Percentiles rank a stretch among this genome's conserved stretches.
These are phyloP conservation scores for Chrysanthemum seticuspe DNA, from an alignment of 129 eudicot species.

Conservation along the genomic window DNA sequence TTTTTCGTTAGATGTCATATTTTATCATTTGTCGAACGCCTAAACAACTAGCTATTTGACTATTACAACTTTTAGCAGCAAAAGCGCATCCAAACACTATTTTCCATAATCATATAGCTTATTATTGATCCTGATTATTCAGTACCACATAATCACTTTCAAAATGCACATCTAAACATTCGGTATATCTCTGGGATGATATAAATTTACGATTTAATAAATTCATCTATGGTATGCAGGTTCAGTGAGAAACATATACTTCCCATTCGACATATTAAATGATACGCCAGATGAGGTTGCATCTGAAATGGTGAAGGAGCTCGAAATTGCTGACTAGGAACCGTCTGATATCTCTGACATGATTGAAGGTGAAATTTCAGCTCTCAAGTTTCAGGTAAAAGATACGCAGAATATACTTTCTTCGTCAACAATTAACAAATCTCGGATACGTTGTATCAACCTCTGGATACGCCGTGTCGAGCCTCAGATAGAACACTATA, in stretches of 20 bases:
- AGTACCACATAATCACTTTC: neutral
- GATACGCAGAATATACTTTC: too few relatives aligned
- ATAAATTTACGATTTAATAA: neutral
- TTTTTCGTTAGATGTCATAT: too few relatives aligned
- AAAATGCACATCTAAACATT: neutral
- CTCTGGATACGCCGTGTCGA: too few relatives aligned
- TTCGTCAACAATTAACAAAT: too few relatives aligned
- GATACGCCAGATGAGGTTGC: conserved; percentile 82
- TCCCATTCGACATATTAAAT: conserved; percentile 62
- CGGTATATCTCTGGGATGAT: neutral
- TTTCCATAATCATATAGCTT: too few relatives aligned
- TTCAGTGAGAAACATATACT: conserved; percentile 65
- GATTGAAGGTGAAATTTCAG: conserved; percentile 82
- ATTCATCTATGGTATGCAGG: conserved; percentile 35
- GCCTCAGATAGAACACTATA: too few relatives aligned
- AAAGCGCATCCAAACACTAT: too few relatives aligned
- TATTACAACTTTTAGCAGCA: too few relatives aligned
- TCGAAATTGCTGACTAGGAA: conserved; percentile 76
- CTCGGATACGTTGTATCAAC: too few relatives aligned
- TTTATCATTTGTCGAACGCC: too few relatives aligned
- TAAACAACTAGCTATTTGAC: too few relatives aligned
- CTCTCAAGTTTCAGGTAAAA: too few relatives aligned
- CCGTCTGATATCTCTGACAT: conserved; percentile 74
- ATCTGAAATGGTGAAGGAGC: conserved; percentile 86
- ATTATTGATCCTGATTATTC: neutral